Percentiles rank a stretch among this genome's conserved stretches.
Conservation (phyloP, 139 green algal species). For the Auxenochlorella pyrenoidosa region DNA sequence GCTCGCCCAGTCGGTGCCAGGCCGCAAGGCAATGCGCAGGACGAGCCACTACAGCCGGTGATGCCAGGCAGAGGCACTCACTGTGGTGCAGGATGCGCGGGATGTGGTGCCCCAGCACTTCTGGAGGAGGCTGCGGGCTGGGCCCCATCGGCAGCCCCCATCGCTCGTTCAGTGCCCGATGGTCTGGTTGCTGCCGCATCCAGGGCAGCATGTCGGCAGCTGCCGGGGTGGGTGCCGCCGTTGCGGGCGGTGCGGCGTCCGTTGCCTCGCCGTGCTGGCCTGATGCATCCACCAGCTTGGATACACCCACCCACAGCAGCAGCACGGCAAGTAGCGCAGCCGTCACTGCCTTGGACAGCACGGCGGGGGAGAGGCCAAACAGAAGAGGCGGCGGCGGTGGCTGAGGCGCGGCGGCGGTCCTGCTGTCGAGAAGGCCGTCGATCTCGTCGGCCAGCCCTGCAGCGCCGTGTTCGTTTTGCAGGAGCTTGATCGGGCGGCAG, state of each 20-base stretch:
- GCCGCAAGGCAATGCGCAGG: neutral
- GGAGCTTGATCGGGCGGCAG: neutral
- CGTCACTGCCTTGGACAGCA: too few relatives aligned
- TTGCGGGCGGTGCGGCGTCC: too few relatives aligned
- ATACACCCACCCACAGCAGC: neutral
- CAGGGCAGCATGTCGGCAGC: neutral
- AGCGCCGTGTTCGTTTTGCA: neutral
- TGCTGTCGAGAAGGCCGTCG: neutral
- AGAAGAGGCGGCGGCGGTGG: neutral
- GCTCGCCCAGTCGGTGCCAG: neutral
- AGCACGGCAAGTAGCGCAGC: neutral
- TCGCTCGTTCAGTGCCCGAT: neutral
- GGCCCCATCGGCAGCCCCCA: neutral
- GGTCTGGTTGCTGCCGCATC: neutral
- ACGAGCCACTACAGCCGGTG: neutral
- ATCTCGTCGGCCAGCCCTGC: neutral
- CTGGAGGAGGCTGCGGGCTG: neutral
- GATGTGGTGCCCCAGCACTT: neutral
- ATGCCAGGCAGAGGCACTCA: neutral
- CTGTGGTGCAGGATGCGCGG: slow-evolving; percentile 4
- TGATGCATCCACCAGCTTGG: neutral
- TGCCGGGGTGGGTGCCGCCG: neutral
- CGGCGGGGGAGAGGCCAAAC: neutral
- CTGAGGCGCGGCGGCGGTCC: too few relatives aligned
- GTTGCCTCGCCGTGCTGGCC: neutral